Conservation (phyloP, 2,329 filamentous ascomycete genomes). For the Claviceps lovelessii region DNA sequence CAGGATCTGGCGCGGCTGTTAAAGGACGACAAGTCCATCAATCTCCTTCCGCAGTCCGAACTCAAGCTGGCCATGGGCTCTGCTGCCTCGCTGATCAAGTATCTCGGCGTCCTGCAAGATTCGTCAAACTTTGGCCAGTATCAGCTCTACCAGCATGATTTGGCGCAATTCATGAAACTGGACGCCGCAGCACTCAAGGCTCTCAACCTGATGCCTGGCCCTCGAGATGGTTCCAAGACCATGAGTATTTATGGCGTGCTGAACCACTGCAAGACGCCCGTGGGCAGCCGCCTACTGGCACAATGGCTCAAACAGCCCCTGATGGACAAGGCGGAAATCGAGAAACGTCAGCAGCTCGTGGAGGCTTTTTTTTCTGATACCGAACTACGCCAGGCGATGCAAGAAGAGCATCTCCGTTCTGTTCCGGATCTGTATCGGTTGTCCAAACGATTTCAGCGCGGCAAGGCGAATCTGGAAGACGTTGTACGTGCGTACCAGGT, state of each 20-base stretch:
- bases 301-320: constrained; percentile 97
- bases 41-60: constrained; percentile 74
- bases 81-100: constrained; percentile 85
- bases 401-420: constrained; percentile 84
- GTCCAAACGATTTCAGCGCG: constrained; percentile 87
- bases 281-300: constrained; percentile 75
- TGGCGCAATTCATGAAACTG: constrained; percentile 96
- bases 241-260: constrained; percentile 93
- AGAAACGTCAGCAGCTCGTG: constrained; percentile 82
- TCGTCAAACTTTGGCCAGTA: constrained; percentile 94
- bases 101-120: constrained; percentile 80
- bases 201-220: constrained; percentile 92
- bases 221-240: constrained; percentile 84
- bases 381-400: constrained; percentile 85
- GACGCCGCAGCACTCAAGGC: constrained; percentile 89
- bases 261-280: constrained; percentile 94
- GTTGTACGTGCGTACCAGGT: constrained; percentile 94
- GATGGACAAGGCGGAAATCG: constrained; percentile 81
- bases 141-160: constrained; percentile 89
- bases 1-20: constrained; percentile 80
- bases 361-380: constrained; percentile 91
- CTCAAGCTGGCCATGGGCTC: constrained; percentile 93
- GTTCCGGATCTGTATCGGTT: constrained; percentile 90
- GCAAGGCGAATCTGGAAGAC: constrained; percentile 82
- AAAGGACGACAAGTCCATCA: constrained; percentile 68